Conservation (phyloP, 441 rosid genomes). For the Bruguiera hainesii region DNA sequence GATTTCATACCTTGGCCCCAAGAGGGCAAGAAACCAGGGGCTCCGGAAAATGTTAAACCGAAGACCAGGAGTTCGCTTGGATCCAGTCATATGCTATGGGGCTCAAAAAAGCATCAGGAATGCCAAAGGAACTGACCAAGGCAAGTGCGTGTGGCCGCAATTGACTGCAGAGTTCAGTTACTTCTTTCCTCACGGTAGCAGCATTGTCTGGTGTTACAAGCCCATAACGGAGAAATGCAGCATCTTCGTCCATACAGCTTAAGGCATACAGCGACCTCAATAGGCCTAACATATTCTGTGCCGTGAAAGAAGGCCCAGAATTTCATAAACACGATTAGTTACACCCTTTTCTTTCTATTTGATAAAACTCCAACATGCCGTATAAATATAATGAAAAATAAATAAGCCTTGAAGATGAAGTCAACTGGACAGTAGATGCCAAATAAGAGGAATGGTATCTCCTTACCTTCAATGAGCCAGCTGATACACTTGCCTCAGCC, state of each 20-base stretch:
- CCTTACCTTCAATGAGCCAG: constrained; percentile 62
- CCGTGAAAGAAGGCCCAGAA: constrained; percentile 5
- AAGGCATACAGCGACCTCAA: constrained; percentile 73
- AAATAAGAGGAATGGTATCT: constrained; percentile 6
- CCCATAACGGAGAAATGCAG: constrained; percentile 68
- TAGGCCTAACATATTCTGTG: constrained; percentile 54
- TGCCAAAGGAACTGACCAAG: constrained; percentile 69
- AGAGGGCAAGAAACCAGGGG: not conserved
- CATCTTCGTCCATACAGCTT: constrained; percentile 70
- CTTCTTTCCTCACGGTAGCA: constrained; percentile 63
- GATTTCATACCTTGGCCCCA: not conserved
- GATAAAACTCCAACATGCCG: not conserved
- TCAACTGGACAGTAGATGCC: not conserved
- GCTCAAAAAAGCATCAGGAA: constrained; percentile 73
- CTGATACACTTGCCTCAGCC: constrained; percentile 48
- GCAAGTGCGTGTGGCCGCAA: constrained; percentile 78
- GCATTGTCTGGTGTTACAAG: constrained; percentile 57
- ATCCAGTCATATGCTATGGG: constrained; percentile 93
- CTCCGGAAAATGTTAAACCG: constrained; percentile 29
- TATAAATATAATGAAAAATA: too few species aligned
- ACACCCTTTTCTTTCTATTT: not conserved
- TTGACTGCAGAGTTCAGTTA: constrained; percentile 61
- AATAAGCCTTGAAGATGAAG: not conserved
- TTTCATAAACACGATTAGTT: constrained; percentile 2
- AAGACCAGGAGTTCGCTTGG: constrained; percentile 81